Evolutionary conservation across 495 filamentous ascomycete genomes (phyloP), one percentile per base, ranked within the genome.

Genomic region (Aeminium ludgeri): DNA sequence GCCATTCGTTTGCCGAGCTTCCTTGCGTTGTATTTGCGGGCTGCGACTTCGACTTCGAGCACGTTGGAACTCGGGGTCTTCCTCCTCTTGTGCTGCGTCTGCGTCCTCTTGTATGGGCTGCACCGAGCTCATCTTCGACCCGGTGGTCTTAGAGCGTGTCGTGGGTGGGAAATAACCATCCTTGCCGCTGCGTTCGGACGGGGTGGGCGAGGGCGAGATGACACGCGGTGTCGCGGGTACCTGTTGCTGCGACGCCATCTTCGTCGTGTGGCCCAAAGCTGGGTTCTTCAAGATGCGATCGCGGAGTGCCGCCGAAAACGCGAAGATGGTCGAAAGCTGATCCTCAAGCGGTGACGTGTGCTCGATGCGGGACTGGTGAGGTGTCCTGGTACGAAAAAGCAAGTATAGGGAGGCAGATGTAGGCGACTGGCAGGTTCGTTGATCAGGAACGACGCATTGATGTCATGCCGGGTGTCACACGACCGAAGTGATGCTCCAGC

Each of bases 171-270:
- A 63, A 37, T 65, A 65, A n/a, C 52, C 52, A 36, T 62, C 57
- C 38, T 38, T 52, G 10, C 42, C 43, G 38, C 55, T 50, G 16
- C 31, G 34, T 16, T 62, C 60, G 10, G 62, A 62, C 10, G 62
- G 62, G 2, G 59, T 63, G 8, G 62, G 62, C 15, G 62, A 62
- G 7, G 61, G 61, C 10, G 61, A 63, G 34, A 64, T 65, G 11
- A 65, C 56, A 16, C 62, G 57, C 27, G 61, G 61, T 19, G 61
- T 65, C 12, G 47, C 30, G 6, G 62, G 62, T 11, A 65, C 40
- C 25, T 57, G 57, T 34, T 55, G 53, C 35, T 53, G 50, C n/a
- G 58, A 55, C 18, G 44, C 45, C 56, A 59, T 60, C 23, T 25
- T 25, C 23, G 23, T 25, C 23, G 23, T 17, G 47, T 45, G 23